Evolutionary conservation across 164 flowering plant genomes (phyloP), one percentile per base, ranked within the genome.

Genomic region (Santalum album): DNA sequence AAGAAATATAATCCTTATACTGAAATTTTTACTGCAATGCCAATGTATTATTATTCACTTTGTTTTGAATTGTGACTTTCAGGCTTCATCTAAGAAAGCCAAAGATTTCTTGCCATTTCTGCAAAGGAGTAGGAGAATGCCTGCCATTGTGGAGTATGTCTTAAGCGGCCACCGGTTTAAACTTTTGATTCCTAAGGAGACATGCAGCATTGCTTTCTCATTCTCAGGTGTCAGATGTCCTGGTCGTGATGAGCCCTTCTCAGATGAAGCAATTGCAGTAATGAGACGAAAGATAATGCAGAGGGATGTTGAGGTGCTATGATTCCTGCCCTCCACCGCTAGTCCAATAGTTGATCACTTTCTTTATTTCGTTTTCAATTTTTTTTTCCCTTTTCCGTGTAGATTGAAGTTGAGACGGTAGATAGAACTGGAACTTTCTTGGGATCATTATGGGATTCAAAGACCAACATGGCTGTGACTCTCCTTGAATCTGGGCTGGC

Each of bases 161-260:
- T 75, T 94, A 35, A 94, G 99, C 63, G 99, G 99, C 46, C 99
- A 94, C 69, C 83, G 99, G 20, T 94, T 81, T 66, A 94, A 94
- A 69, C 63, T 94, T 61, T 69, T 78, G 54, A 79, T 90, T 71
- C 96, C 97, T 18, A 86, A 84, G 76, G 96, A 84, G 69, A 87
- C 99, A 34, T 94, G 99, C 80, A 90, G 80, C 71, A 83, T 90
- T 70, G 99, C 97, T 4, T 80, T 94, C 65, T 73, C 99, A 7
- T 71, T 94, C 52, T 94, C 99, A 53, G 99, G 99, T 27, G 99
- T 90, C 22, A 75, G 99, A 53, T 94, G 99, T 55, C 99, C 96
- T 54, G 97, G 90, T 50, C 95, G 96, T 39, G 85, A 61, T 51
- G 95, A 94, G 68, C 90, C 89, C 32, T 94, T 68, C 62, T 86